These are phyloP conservation scores for Spizellomyces sp. DNA, from an alignment of 192 early-diverging fungal genomes.

Conservation along the genomic window DNA sequence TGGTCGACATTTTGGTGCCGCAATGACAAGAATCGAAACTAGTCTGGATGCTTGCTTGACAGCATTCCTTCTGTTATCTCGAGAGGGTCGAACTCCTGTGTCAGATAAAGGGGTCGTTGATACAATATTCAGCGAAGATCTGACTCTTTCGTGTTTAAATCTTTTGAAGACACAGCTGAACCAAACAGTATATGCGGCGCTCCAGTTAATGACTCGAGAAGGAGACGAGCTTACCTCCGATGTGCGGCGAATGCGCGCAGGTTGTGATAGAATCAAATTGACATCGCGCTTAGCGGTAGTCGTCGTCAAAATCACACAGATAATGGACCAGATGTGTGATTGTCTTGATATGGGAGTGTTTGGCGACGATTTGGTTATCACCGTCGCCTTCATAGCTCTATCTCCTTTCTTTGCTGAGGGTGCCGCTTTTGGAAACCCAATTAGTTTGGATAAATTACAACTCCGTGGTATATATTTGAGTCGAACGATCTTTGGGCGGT, in stretches of 20 bases:
- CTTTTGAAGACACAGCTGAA: too few species aligned
- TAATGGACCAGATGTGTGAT: slow-evolving; percentile 12
- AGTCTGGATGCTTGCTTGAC: too few species aligned
- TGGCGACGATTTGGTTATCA: slow-evolving; percentile 13
- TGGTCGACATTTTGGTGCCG: too few species aligned
- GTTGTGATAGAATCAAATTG: neutral
- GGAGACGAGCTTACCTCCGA: slow-evolving; percentile 15
- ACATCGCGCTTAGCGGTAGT: neutral
- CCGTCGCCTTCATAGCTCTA: slow-evolving; percentile 24
- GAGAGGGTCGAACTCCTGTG: too few species aligned
- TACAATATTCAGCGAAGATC: too few species aligned
- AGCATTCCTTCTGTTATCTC: too few species aligned
- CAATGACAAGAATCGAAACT: too few species aligned
- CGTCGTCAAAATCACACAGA: slow-evolving; percentile 5
- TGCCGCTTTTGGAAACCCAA: neutral
- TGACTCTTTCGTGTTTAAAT: too few species aligned
- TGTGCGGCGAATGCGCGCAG: neutral
- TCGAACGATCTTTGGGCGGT: slow-evolving; percentile 51
- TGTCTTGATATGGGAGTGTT: neutral
- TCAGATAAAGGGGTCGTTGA: too few species aligned
- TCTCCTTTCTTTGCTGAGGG: slow-evolving; percentile 42
- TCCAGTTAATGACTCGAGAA: neutral
- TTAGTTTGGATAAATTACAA: slow-evolving; percentile 39
- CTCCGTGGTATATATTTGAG: slow-evolving; percentile 7
- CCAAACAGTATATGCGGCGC: too few species aligned